These are phyloP conservation scores for Hymenoscyphus fraxineus DNA, from an alignment of 2,329 filamentous ascomycete genomes.

Conservation along the genomic window DNA sequence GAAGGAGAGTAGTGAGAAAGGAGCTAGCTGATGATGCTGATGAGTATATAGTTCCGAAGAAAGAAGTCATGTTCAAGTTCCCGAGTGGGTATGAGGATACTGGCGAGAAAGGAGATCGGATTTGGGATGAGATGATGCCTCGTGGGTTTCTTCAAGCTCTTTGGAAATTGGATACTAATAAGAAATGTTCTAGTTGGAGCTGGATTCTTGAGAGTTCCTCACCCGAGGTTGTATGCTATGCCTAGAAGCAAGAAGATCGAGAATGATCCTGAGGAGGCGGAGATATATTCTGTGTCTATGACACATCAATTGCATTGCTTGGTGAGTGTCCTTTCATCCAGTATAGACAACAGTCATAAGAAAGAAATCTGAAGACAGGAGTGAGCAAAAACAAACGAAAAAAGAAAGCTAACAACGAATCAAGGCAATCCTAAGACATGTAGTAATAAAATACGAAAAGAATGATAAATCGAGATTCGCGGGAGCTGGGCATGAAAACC, in stretches of 20 bases:
- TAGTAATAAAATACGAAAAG: conserved; percentile 32
- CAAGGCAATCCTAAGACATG: conserved; percentile 28
- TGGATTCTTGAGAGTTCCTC: conserved; percentile 30
- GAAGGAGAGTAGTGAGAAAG: background rate
- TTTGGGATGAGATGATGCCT: conserved; percentile 32
- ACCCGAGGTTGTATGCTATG: conserved; percentile 30
- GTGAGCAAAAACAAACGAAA: background rate
- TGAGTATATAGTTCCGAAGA: conserved; percentile 20
- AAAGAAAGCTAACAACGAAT: background rate
- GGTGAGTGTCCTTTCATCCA: conserved; percentile 10
- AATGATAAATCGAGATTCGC: conserved; percentile 29
- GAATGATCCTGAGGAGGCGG: conserved; percentile 25
- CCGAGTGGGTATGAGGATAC: conserved; percentile 28
- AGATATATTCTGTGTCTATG: conserved; percentile 31
- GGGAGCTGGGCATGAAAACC: conserved; percentile 33
- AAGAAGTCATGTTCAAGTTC: conserved; percentile 29
- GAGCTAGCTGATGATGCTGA: background rate
- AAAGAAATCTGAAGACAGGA: no score
- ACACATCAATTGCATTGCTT: conserved; percentile 33
- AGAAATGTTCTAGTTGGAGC: conserved; percentile 21
- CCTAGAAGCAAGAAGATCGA: conserved; percentile 27
- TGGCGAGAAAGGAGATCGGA: conserved; percentile 21
- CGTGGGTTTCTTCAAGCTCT: conserved; percentile 7
- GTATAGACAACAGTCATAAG: no score
- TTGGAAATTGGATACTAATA: background rate